phyloP scores from a whole-genome alignment of 306 rosid species.

The Myrica gale region DNA sequence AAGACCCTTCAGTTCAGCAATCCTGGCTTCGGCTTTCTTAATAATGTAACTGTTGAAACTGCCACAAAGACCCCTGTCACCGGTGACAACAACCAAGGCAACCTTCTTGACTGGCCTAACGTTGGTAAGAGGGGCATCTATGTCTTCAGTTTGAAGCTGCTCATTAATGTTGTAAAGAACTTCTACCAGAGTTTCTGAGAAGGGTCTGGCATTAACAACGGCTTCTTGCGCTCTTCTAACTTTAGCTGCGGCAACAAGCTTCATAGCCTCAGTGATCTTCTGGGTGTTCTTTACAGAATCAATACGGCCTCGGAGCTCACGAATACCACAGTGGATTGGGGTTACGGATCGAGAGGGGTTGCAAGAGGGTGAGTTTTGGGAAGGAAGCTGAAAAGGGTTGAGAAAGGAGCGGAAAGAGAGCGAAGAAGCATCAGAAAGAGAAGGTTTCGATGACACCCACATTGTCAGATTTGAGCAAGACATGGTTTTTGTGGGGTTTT shows the following conservation, averaged over 20 bases:
- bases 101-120: slow-evolving; percentile 77
- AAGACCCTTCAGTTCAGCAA: slow-evolving; percentile 57
- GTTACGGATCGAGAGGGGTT: slow-evolving; percentile 33
- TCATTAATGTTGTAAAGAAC: slow-evolving; percentile 92
- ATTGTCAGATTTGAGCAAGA: slow-evolving; percentile 48
- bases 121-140: slow-evolving; percentile 68
- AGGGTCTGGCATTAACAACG: slow-evolving; percentile 83
- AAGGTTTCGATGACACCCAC: slow-evolving; percentile 60
- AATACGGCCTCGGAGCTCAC: slow-evolving; percentile 74
- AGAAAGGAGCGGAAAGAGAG: slow-evolving; percentile 60
- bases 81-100: slow-evolving; percentile 74
- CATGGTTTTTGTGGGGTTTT: slow-evolving; percentile 25
- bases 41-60: slow-evolving; percentile 59
- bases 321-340: slow-evolving; percentile 61
- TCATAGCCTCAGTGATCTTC: slow-evolving; percentile 95
- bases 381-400: slow-evolving; percentile 66
- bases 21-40: slow-evolving; percentile 69
- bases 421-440: slow-evolving; percentile 59
- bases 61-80: slow-evolving; percentile 90
- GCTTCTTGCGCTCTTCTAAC: slow-evolving; percentile 97
- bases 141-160: slow-evolving; percentile 78
- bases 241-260: slow-evolving; percentile 93
- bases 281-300: slow-evolving; percentile 77
- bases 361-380: slow-evolving; percentile 37
- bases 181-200: slow-evolving; percentile 80